These are phyloP conservation scores for Boeremia lycopersici DNA, from an alignment of 2,329 filamentous ascomycete genomes.

Conservation along the genomic window DNA sequence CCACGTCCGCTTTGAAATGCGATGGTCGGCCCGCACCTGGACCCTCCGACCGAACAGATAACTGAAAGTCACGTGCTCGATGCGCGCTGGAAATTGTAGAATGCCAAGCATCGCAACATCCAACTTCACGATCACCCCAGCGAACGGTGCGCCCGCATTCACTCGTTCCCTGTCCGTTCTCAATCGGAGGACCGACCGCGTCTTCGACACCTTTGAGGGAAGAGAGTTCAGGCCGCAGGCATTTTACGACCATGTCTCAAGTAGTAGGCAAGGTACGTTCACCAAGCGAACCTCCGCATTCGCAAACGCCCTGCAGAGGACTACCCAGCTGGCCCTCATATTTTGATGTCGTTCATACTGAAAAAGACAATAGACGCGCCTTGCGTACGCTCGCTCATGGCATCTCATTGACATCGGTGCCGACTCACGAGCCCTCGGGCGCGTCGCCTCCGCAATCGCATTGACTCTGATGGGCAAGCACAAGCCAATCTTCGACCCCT, in stretches of 20 bases:
- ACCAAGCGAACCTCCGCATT: slow-evolving; percentile 31
- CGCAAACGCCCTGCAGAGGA: neutral
- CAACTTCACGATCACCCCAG: slow-evolving; percentile 16
- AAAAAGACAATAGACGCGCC: slow-evolving; percentile 70
- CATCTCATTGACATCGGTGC: slow-evolving; percentile 80
- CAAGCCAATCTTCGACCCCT: slow-evolving; percentile 97
- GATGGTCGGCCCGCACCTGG: slow-evolving; percentile 29
- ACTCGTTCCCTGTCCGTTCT: neutral
- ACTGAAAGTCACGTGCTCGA: neutral
- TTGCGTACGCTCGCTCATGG: slow-evolving; percentile 96
- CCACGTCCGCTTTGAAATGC: slow-evolving; percentile 42
- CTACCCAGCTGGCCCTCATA: neutral
- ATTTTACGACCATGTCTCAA: slow-evolving; percentile 70
- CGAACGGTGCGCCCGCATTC: slow-evolving; percentile 9
- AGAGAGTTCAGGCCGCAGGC: slow-evolving; percentile 28
- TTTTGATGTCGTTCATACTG: neutral
- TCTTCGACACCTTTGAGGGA: neutral
- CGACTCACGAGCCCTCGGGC: slow-evolving; percentile 78
- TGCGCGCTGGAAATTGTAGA: slow-evolving; percentile 5
- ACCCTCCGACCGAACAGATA: slow-evolving; percentile 11
- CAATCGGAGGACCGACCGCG: neutral
- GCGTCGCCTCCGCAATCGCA: slow-evolving; percentile 86
- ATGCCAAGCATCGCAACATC: slow-evolving; percentile 8
- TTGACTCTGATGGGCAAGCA: slow-evolving; percentile 95
- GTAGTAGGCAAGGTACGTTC: slow-evolving; percentile 72